Evolutionary conservation across 225 moss, liverwort and hornwort species (phyloP).

Genomic region (Asterella californica): DNA sequence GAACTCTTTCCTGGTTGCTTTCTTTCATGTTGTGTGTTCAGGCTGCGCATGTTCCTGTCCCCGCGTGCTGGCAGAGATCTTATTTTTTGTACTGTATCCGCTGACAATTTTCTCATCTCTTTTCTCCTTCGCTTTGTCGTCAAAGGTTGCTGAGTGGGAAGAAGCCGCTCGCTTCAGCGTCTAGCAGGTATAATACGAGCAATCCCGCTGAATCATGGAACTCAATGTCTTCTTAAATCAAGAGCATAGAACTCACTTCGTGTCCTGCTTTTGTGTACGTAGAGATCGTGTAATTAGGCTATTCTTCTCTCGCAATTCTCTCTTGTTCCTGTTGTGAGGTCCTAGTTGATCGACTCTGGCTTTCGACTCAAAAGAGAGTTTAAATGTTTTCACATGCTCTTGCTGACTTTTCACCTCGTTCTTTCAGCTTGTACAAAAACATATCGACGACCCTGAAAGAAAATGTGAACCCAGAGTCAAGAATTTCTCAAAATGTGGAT

Average conservation of each 20-base stretch:
- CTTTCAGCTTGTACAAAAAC: constrained; percentile 31
- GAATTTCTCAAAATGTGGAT: constrained; percentile 23
- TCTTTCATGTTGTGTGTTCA: neutral
- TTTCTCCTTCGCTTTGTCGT: neutral
- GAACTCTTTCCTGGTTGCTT: neutral
- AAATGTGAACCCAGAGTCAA: constrained; percentile 24
- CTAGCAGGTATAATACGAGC: constrained; percentile 23
- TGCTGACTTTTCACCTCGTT: neutral
- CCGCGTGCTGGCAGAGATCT: neutral
- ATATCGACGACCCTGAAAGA: constrained; percentile 31
- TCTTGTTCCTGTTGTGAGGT: neutral
- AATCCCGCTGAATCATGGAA: neutral
- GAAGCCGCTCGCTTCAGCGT: constrained; percentile 8
- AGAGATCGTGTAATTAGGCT: neutral
- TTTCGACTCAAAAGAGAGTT: neutral
- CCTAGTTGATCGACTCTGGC: neutral
- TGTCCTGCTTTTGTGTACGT: neutral
- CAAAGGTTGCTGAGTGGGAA: constrained; percentile 17
- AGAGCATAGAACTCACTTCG: no score
- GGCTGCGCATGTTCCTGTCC: neutral
- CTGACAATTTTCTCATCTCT: neutral
- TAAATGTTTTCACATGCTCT: neutral
- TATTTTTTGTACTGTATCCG: neutral
- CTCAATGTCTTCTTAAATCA: neutral
- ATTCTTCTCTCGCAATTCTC: neutral